Percentiles rank a stretch among this genome's conserved stretches.
Conservation (phyloP, 176 grass and related monocot species). For the Zizania latifolia region DNA sequence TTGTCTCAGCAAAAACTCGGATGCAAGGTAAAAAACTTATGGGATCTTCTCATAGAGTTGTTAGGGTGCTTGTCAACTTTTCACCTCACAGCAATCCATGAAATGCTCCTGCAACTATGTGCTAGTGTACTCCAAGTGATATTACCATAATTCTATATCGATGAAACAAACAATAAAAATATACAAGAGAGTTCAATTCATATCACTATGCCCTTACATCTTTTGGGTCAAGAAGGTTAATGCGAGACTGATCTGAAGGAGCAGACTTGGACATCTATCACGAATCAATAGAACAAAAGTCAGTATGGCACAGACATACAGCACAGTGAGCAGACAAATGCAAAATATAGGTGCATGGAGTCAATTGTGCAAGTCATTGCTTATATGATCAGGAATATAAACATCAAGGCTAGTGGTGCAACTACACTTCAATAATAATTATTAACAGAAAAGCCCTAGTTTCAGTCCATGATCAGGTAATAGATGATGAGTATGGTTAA, state of each 20-base stretch:
- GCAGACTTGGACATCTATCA: slow-evolving; percentile 96
- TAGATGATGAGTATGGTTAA: background rate
- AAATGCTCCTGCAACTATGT: background rate
- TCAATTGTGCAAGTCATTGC: slow-evolving; percentile 7
- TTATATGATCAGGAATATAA: background rate
- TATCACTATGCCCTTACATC: slow-evolving; percentile 55
- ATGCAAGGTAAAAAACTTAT: background rate
- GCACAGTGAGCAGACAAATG: background rate
- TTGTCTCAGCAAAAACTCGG: background rate
- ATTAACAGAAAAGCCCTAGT: background rate
- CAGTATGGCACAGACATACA: background rate
- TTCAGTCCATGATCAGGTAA: slow-evolving; percentile 1
- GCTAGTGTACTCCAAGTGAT: background rate
- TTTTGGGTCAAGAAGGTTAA: slow-evolving; percentile 96
- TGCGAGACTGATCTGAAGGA: slow-evolving; percentile 92
- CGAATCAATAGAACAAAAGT: slow-evolving; percentile 26
- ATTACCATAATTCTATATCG: background rate
- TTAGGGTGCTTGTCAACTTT: background rate
- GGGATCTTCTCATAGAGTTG: background rate
- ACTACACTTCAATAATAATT: background rate
- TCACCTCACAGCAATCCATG: background rate
- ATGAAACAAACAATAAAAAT: slow-evolving; percentile 5
- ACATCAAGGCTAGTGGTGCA: slow-evolving; percentile 5
- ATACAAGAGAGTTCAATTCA: background rate
- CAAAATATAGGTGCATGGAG: background rate